phyloP scores from a whole-genome alignment of 345 rosid species.

The Microcos paniculata region DNA sequence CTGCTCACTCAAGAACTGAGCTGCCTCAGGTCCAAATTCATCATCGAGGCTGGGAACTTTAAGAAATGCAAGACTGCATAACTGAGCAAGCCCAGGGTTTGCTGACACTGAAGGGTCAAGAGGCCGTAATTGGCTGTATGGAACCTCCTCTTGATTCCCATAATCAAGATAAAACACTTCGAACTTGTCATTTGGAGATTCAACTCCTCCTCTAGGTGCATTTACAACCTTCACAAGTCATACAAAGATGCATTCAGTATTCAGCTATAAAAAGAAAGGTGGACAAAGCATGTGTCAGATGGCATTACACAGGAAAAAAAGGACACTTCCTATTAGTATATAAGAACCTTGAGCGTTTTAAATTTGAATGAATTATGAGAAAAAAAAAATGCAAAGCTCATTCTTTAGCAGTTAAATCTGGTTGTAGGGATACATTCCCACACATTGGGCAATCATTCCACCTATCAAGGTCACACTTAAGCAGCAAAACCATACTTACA shows the following conservation, averaged over 20 bases:
- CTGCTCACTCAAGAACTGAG: slow-evolving; percentile 62
- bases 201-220: slow-evolving; percentile 74
- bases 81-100: slow-evolving; percentile 85
- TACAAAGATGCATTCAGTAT: neutral
- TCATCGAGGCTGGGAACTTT: slow-evolving; percentile 84
- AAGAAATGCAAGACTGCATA: slow-evolving; percentile 87
- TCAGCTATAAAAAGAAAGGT: neutral
- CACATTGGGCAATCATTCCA: too few species aligned
- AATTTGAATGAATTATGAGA: too few species aligned
- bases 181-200: slow-evolving; percentile 68
- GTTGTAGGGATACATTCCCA: too few species aligned
- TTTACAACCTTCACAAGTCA: slow-evolving; percentile 60
- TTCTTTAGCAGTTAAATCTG: too few species aligned
- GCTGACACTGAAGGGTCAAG: slow-evolving; percentile 70
- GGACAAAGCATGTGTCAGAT: neutral
- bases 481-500: neutral
- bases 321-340: too few species aligned
- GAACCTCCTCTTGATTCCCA: slow-evolving; percentile 89
- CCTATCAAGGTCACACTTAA: neutral
- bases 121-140: slow-evolving; percentile 70
- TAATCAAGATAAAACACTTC: slow-evolving; percentile 96
- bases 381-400: too few species aligned
- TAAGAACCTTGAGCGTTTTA: too few species aligned
- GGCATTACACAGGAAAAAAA: too few species aligned
- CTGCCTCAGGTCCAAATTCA: slow-evolving; percentile 87